Evolutionary conservation across 2,329 filamentous ascomycete species (phyloP), one percentile per base, ranked within the genome.

Genomic region (Scolecobasidium constrictum): DNA sequence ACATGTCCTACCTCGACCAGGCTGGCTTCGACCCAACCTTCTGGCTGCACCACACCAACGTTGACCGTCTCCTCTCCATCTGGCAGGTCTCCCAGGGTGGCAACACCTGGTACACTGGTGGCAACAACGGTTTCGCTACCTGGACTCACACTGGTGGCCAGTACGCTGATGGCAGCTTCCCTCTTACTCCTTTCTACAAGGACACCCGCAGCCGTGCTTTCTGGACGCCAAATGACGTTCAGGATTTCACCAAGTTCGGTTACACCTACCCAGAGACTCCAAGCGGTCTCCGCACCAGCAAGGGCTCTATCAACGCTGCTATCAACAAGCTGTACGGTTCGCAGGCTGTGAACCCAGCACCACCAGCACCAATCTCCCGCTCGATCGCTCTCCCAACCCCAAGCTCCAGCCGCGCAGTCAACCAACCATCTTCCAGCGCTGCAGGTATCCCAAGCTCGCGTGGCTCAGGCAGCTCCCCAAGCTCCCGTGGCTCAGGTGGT

Each of bases 21-120:
- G 13, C 40, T 9, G 37, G 13, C 18, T 43, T 43, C 19, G 40
- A 43, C 22, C 40, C 40, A 21, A 23, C 35, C 16, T 43, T 43
- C 40, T 43, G 40, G 40, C 35, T 43, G 5, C 40, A 43, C 22
- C 40, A 43, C 37, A 23, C 35, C 22, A 43, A 43, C 22, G 40
- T 43, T 16, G 40, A 43, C 20, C 40, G 40, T 16, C 18, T 43
- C 7, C 11, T 40, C 23, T 6, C 39, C 6, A 11, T 42, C 31
- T 42, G 21, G 23, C 21, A 42, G 16, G 13, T 39, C n/a, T 6
- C 39, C 26, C 39, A 42, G 39, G 37, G 31, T 40, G n/a, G 9
- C n/a, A 20, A 28, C 9, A 39, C 37, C 6, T 21, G 37, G 37
- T 21, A 33, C 37, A 33, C 17, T 9, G 9, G 7, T 15, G 34